Percentiles rank a stretch among this genome's conserved stretches.
Evolutionary conservation across 1,139 yeast species (phyloP).

Genomic region (Pichia sp.): DNA sequence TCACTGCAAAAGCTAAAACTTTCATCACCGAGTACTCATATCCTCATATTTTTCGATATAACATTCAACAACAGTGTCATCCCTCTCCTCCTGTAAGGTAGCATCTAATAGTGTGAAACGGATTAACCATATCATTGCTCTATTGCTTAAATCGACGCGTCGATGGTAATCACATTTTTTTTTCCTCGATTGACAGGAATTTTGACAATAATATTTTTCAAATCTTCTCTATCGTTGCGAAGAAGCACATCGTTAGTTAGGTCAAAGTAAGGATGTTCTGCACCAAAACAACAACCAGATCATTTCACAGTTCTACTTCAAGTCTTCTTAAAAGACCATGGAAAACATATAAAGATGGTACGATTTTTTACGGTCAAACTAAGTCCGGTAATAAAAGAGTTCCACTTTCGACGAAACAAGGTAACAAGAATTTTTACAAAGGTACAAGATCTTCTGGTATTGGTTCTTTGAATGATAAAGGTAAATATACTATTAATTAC

Average conservation of each 20-base stretch:
- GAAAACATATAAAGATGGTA: conserved; percentile 79
- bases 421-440: conserved; percentile 88
- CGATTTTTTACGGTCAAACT: conserved; percentile 69
- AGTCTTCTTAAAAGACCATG: conserved; percentile 71
- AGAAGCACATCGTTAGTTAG: too few species aligned
- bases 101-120: too few species aligned
- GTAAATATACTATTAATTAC: conserved; percentile 76
- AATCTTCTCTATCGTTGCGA: too few species aligned
- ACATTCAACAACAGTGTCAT: too few species aligned
- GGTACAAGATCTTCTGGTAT: conserved; percentile 96
- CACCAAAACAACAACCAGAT: conserved; percentile 3
- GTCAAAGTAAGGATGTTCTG: background rate
- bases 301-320: conserved; percentile 28
- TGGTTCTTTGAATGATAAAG: conserved; percentile 69
- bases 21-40: too few species aligned
- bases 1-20: too few species aligned
- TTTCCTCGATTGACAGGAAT: background rate
- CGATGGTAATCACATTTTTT: too few species aligned
- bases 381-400: conserved; percentile 81
- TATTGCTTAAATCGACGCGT: too few species aligned
- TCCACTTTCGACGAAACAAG: conserved; percentile 84
- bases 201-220: conserved; percentile 1
- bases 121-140: too few species aligned
- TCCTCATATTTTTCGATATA: too few species aligned
- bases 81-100: too few species aligned